Evolutionary conservation across 345 rosid genomes (phyloP), one percentile per base, ranked within the genome.

Genomic region (Populus tremula): DNA sequence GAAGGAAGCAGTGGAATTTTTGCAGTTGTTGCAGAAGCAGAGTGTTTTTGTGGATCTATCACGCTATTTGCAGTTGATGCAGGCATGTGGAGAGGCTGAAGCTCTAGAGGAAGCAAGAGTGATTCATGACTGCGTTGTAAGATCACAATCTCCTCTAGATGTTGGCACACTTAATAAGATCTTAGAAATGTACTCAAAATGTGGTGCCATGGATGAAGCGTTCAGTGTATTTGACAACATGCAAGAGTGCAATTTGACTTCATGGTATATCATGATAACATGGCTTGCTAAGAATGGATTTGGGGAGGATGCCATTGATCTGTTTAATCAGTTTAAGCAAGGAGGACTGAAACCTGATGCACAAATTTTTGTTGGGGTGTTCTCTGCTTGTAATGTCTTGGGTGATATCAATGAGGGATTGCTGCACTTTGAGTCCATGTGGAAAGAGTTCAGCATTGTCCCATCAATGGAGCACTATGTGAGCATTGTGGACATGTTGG

Each of bases 271-370:
- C 29, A 84, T 93, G 85, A 91, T 91, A 70, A 86, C 84, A 74
- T 82, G 97, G 84, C 84, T 95, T n/a, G 91, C 92, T 2, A 90
- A 85, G 82, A 88, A 85, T 78, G 99, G 88, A 36, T 78, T 83
- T 11, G 98, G 92, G 77, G 97, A 95, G 87, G 96, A 95, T 67
- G 94, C 92, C 49, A 82, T 95, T 61, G 96, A 95, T 74, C 78
- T 92, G 76, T 93, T 92, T 79, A 63, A 78, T 78, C 81, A 82
- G 14, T 95, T 93, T 76, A 95, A 90, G 82, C 84, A 80, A 69
- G 84, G 86, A 39, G 97, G 93, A 66, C 74, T 87, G 71, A 85
- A 78, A 77, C 97, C 96, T 0, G 88, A 92, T 25, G 85, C 87
- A 25, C 80, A 82, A 69, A 75, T 95, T 73, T 93, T 86, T 67